Evolutionary conservation across 2,329 filamentous ascomycete genomes (phyloP).

Genomic region (Phyllachora maydis): DNA sequence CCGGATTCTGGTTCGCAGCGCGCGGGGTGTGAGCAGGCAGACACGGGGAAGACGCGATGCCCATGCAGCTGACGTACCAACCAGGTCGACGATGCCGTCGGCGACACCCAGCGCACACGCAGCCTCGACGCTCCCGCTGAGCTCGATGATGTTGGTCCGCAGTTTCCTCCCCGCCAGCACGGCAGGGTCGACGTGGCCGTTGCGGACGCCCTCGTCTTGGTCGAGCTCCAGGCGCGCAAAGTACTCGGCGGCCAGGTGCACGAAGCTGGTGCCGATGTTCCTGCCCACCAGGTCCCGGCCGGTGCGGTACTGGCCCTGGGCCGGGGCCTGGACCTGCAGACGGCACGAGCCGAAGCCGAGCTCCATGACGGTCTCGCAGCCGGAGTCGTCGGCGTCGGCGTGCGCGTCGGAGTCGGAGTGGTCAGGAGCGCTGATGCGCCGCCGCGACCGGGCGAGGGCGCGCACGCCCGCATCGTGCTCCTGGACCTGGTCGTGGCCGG

Average conservation of each 20-base stretch:
- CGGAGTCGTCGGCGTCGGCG: constrained; percentile 23
- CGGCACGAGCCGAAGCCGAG: constrained; percentile 81
- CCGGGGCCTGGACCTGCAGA: constrained; percentile 90
- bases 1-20: constrained; percentile 51
- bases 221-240: constrained; percentile 57
- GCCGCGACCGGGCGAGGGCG: constrained; percentile 22
- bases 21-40: neutral
- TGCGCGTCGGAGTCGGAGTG: constrained; percentile 7
- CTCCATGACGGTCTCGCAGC: constrained; percentile 74
- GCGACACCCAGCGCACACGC: constrained; percentile 90
- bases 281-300: constrained; percentile 70
- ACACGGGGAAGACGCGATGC: neutral
- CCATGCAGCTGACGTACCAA: constrained; percentile 39
- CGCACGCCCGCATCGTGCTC: constrained; percentile 59
- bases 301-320: constrained; percentile 51
- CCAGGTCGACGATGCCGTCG: constrained; percentile 92
- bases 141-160: constrained; percentile 75
- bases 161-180: constrained; percentile 26
- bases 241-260: constrained; percentile 62
- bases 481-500: constrained; percentile 76
- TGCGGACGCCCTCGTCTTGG: constrained; percentile 15
- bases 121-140: constrained; percentile 92
- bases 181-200: constrained; percentile 13
- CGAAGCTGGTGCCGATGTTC: constrained; percentile 92
- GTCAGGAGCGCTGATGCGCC: constrained; percentile 10